Percentiles rank a stretch among this genome's conserved stretches.
phyloP scores from a whole-genome alignment of 2,329 filamentous ascomycete genomes.

The Dothideomycetidae sp. region DNA sequence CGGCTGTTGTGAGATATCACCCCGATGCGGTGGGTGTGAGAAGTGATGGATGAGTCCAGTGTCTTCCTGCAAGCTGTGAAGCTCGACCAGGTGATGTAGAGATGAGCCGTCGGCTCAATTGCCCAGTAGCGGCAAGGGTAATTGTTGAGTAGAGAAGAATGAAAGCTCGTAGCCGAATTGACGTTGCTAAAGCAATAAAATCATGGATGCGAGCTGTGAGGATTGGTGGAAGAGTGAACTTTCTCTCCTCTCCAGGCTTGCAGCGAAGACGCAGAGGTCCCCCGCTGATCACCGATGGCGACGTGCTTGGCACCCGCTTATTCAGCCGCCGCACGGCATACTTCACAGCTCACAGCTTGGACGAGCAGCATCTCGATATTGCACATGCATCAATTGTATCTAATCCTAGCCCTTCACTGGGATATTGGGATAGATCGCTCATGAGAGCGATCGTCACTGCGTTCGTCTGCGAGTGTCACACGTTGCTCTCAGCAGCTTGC shows the following conservation, averaged over 20 bases:
- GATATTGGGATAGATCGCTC: too few species aligned
- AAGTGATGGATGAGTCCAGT: neutral
- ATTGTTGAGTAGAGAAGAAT: neutral
- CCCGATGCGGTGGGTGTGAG: neutral
- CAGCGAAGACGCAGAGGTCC: neutral
- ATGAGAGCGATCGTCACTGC: too few species aligned
- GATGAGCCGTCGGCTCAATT: constrained; percentile 1
- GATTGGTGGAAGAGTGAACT: neutral
- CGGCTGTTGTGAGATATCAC: neutral
- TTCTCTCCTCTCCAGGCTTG: neutral
- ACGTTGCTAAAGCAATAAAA: neutral
- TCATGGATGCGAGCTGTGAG: neutral
- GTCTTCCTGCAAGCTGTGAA: neutral
- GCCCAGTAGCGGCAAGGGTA: constrained; percentile 3
- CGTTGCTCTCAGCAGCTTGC: too few species aligned
- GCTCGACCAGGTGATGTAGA: constrained; percentile 1
- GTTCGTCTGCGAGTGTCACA: too few species aligned
- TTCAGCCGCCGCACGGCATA: too few species aligned
- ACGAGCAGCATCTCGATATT: too few species aligned
- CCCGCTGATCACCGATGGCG: too few species aligned
- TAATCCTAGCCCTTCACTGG: too few species aligned
- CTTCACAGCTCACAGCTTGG: too few species aligned
- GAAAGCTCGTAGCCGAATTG: neutral
- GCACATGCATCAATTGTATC: too few species aligned
- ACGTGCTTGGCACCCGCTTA: too few species aligned